phyloP scores from a whole-genome alignment of 441 rosid species.

The Hura crepitans region DNA sequence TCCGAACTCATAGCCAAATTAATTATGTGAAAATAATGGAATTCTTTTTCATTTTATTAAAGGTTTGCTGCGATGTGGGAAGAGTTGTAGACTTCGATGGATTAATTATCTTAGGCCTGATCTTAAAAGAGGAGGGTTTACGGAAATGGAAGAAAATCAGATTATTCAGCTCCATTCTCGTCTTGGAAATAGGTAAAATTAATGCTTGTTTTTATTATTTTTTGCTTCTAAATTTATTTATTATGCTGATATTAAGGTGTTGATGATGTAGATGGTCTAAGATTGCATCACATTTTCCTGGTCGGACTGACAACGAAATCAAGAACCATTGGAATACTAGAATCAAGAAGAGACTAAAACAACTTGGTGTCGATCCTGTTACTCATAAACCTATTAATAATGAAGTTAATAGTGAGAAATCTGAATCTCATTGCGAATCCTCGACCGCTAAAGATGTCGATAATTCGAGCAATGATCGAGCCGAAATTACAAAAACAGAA shows the following conservation, averaged over 20 bases:
- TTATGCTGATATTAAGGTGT: not conserved
- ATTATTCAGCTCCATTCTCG: slow-evolving; percentile 68
- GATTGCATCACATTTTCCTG: slow-evolving; percentile 85
- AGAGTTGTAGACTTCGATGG: slow-evolving; percentile 90
- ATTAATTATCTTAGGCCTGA: slow-evolving; percentile 89
- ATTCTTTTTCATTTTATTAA: slow-evolving; percentile 2
- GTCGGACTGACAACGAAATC: slow-evolving; percentile 88
- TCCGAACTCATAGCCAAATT: too few species aligned
- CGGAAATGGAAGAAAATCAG: slow-evolving; percentile 69
- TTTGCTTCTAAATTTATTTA: too few species aligned
- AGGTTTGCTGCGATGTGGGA: slow-evolving; percentile 86
- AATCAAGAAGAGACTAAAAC: slow-evolving; percentile 75
- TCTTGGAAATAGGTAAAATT: slow-evolving; percentile 72
- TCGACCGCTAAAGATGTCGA: slow-evolving; percentile 22
- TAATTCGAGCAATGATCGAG: not conserved
- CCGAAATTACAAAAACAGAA: slow-evolving; percentile 6
- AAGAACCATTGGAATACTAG: slow-evolving; percentile 92
- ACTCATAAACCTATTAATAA: slow-evolving; percentile 44
- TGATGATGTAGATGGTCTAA: slow-evolving; percentile 67
- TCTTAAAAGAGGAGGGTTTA: slow-evolving; percentile 73
- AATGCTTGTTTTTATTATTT: too few species aligned
- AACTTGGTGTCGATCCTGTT: slow-evolving; percentile 57
- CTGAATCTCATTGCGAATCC: not conserved
- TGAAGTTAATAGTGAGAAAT: slow-evolving; percentile 2
- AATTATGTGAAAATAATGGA: not conserved